These are phyloP conservation scores for Immersiella caudata DNA, from an alignment of 495 filamentous ascomycete species.

Conservation along the genomic window DNA sequence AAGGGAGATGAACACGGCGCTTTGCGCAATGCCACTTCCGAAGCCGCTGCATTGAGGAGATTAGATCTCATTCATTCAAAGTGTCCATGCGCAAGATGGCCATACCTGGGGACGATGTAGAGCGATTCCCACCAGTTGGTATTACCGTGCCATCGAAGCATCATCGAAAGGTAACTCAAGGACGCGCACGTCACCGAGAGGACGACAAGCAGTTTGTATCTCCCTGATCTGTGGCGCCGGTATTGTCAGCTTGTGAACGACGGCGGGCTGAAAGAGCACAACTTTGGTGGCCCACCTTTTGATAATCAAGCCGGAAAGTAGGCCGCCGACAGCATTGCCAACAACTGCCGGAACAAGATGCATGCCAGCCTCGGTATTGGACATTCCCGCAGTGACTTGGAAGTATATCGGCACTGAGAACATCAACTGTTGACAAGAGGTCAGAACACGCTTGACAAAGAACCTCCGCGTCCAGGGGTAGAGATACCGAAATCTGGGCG, in stretches of 20 bases:
- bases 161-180: constrained; percentile 56
- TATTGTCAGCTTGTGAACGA: neutral
- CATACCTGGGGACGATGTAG: constrained; percentile 62
- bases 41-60: too few species aligned
- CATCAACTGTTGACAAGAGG: constrained; percentile 47
- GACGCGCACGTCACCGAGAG: constrained; percentile 54
- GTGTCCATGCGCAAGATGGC: constrained; percentile 28
- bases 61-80: constrained; percentile 15
- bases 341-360: constrained; percentile 67
- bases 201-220: constrained; percentile 60
- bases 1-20: constrained; percentile 60
- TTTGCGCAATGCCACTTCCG: constrained; percentile 57
- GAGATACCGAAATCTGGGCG: constrained; percentile 59
- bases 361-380: constrained; percentile 59
- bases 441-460: neutral
- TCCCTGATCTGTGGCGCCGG: constrained; percentile 50
- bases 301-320: constrained; percentile 63
- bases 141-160: constrained; percentile 64
- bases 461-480: constrained; percentile 20
- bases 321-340: constrained; percentile 65
- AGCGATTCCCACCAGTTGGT: constrained; percentile 63
- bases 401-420: constrained; percentile 70
- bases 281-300: constrained; percentile 33
- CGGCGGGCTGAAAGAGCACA: neutral
- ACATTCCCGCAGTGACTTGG: constrained; percentile 60